Base-by-base conservation (phyloP, 345 rosid species). In the Gossypium anomalum region DNA sequence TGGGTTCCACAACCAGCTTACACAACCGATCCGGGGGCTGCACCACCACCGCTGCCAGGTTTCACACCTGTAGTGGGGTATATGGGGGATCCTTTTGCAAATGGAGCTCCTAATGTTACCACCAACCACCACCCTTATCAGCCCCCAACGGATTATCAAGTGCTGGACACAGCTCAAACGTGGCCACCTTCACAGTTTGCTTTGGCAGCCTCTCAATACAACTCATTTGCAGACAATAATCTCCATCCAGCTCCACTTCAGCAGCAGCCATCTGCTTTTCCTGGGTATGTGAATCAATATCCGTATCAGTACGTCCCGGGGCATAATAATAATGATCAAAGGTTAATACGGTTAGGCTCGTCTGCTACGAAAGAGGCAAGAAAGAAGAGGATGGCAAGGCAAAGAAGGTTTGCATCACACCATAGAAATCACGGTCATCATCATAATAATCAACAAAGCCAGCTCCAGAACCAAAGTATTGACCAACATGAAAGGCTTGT, bases 371-470 rank as follows among this genome's bases (percentile, higher is more conserved):
- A 93, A 77, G 98, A 96, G 56, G 99, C 99, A 1, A 83, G 98
- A 82, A 96, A 91, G 90, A 95, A 95, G 86, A 86, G 99, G 58
- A 96, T 96, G 99, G 99, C 98, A 0, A 86, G 99, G 80, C 98
- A 95, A 79, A 86, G 93, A 65, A 85, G 97, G 79, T 78, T 93
- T 80, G 16, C 86, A 45, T 75, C 93, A 8, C 94, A 87, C 57
- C 83, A 83, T 61, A 74, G 87, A 56, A 82, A 72, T 52, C 83
- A 81, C 19, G 78, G 74, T 44, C 78, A 77, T 29, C 78, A 75
- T 52, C 73, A 77, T 27, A 65, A 65, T 56, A 80, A 61, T 75
- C 83, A 84, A 9, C 85, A 81, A 49, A 80, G 81, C 78, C 92
- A 87, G 44, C 66, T 76, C 29, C 86, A 78, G 58, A 74, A 78